Base-by-base conservation (phyloP, 2,329 filamentous ascomycete species). In the Aspergillus fijiensis region DNA sequence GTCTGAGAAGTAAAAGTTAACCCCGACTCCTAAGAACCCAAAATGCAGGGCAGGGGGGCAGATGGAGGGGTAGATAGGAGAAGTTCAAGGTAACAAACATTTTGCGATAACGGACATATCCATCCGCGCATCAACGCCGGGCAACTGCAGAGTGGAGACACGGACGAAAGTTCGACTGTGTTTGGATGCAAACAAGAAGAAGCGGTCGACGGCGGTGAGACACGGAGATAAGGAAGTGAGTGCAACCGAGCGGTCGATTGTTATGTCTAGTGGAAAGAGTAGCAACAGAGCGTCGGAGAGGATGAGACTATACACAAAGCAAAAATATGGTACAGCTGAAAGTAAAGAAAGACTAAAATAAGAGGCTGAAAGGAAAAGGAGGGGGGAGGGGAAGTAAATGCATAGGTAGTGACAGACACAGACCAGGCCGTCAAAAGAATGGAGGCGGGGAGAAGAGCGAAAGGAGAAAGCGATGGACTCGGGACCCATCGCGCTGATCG, bases 21-120 rank as follows among this genome's bases (percentile, higher is more conserved):
- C 27, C 53, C 53, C 21, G 53, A 55, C 27, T 55, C 42, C 49
- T 47, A 19, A 11, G 42, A 21, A 19, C 45, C 53, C 27, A 49
- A 19, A 6, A 49, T 14, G 25, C 53, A 55, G 19, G 31, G 27
- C 42, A 49, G 42, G n/a, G 16, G 49, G 23, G 29, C 29, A 11
- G 16, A 21, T 27, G 53, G 21, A 55, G 6, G 10, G 48, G 42
- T 21, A 12, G 35, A 42, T 21, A 31, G 25, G 23, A 25, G 45
- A 48, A 12, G 33, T 23, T 33, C 21, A 55, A 55, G 42, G 16
- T 45, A 16, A 45, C 39, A 45, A 49, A 47, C 42, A 16, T 29
- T 47, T 47, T 42, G 47, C 53, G 33, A 31, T 47, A 48, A 48
- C 42, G 25, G n/a, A 31, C 53, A 55, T 55, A 48, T 55, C 53